Evolutionary conservation across 805 yeast genomes (phyloP).

Genomic region (Kodamaea hsintzibuensis): DNA sequence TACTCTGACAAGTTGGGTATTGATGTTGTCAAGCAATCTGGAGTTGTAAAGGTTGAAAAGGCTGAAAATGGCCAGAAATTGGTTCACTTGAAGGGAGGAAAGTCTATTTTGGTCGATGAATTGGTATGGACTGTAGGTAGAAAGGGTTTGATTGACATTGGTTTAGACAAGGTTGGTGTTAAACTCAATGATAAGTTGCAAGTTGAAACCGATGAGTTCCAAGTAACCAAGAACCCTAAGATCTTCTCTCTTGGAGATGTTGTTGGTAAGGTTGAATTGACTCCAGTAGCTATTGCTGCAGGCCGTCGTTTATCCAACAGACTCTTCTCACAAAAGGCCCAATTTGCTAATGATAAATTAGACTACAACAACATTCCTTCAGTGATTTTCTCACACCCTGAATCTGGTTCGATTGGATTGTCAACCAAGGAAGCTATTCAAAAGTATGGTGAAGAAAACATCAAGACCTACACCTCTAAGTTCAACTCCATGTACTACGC

Average conservation of each 20-base stretch:
- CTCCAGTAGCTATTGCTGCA: slow-evolving; percentile 98
- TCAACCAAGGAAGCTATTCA: slow-evolving; percentile 75
- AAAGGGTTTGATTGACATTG: slow-evolving; percentile 69
- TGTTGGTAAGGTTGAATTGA: slow-evolving; percentile 87
- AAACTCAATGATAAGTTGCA: slow-evolving; percentile 59
- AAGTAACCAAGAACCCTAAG: slow-evolving; percentile 69
- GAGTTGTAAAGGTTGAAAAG: slow-evolving; percentile 38
- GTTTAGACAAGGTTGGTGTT: slow-evolving; percentile 75
- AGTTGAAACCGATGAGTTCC: slow-evolving; percentile 83
- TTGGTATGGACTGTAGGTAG: slow-evolving; percentile 96
- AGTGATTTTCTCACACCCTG: slow-evolving; percentile 98
- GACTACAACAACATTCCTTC: slow-evolving; percentile 89
- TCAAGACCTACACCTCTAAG: slow-evolving; percentile 79
- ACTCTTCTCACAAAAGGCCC: slow-evolving; percentile 74
- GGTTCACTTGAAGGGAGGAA: slow-evolving; percentile 40
- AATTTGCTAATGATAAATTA: slow-evolving; percentile 71
- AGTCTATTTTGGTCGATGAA: slow-evolving; percentile 60
- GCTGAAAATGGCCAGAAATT: slow-evolving; percentile 34
- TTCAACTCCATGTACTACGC: slow-evolving; percentile 95
- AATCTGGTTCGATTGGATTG: slow-evolving; percentile 91
- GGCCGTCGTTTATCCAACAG: slow-evolving; percentile 94
- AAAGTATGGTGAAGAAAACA: slow-evolving; percentile 74
- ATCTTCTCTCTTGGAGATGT: slow-evolving; percentile 93
- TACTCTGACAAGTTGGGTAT: slow-evolving; percentile 78
- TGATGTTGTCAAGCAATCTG: slow-evolving; percentile 68